These are phyloP conservation scores for Ustilago bromivora DNA, from an alignment of 1,284 basidiomycete species.

Conservation along the genomic window DNA sequence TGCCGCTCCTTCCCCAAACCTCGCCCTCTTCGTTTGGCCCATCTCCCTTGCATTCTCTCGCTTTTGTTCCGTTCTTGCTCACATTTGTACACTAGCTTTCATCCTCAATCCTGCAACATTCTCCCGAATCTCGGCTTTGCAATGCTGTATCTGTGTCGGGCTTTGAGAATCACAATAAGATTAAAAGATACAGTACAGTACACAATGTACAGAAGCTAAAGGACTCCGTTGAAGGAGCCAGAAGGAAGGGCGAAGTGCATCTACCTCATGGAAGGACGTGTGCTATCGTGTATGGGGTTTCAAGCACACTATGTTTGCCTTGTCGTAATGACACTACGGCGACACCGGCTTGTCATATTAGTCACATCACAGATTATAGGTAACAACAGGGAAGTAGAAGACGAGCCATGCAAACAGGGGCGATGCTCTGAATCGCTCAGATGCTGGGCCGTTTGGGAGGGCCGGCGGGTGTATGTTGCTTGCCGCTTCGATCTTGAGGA, in stretches of 20 bases:
- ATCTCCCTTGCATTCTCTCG: neutral
- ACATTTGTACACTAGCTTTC: slow-evolving; percentile 43
- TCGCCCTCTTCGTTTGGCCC: neutral
- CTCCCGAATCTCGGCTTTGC: neutral
- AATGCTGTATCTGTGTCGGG: neutral
- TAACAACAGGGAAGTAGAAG: neutral
- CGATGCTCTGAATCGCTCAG: neutral
- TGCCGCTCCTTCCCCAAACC: neutral
- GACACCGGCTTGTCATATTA: slow-evolving; percentile 1
- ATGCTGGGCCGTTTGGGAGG: slow-evolving; percentile 21
- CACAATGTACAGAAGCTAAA: slow-evolving; percentile 20
- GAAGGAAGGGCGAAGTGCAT: neutral
- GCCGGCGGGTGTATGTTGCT: slow-evolving; percentile 3
- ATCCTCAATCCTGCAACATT: slow-evolving; percentile 12
- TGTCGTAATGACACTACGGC: neutral
- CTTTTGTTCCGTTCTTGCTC: slow-evolving; percentile 6
- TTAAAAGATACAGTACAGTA: slow-evolving; percentile 39
- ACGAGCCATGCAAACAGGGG: neutral
- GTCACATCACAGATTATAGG: neutral
- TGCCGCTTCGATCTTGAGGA: slow-evolving; percentile 9
- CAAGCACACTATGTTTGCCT: neutral
- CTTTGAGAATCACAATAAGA: slow-evolving; percentile 1
- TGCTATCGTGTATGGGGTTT: neutral
- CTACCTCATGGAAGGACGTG: neutral
- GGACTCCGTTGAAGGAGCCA: neutral